These are phyloP conservation scores for Paramecium caudatum DNA, from an alignment of 73 alveolate genomes.

Conservation along the genomic window DNA sequence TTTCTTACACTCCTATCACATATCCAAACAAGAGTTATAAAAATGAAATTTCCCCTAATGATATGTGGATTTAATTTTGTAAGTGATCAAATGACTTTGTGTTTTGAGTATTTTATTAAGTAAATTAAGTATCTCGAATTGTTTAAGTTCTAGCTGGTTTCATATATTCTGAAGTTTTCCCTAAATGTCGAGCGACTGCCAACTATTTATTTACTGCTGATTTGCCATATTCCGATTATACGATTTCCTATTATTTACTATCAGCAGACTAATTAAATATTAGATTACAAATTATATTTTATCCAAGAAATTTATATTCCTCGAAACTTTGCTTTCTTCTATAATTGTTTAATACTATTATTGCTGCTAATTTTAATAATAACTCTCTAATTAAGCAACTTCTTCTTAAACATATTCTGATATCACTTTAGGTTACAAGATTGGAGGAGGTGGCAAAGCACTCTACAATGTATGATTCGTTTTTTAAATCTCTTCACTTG, in stretches of 20 bases:
- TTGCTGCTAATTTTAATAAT: background rate
- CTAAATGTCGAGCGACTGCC: slow-evolving; percentile 19
- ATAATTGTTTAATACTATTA: no score
- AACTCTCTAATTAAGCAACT: background rate
- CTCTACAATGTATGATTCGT: background rate
- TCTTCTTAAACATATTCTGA: slow-evolving; percentile 35
- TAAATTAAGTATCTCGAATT: background rate
- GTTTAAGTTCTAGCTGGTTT: slow-evolving; percentile 36
- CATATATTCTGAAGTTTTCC: background rate
- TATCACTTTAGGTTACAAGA: background rate
- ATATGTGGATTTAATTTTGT: background rate
- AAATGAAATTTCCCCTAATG: background rate
- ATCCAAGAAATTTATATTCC: background rate
- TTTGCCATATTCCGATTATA: background rate
- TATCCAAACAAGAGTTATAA: background rate
- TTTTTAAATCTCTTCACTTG: background rate
- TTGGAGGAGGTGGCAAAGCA: slow-evolving; percentile 1
- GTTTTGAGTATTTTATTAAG: slow-evolving; percentile 2
- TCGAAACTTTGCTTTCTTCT: background rate
- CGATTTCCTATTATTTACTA: background rate
- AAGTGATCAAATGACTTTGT: background rate
- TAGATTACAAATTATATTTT: slow-evolving; percentile 19
- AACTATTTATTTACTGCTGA: slow-evolving; percentile 12
- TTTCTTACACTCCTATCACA: slow-evolving; percentile 3
- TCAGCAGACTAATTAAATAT: background rate